These are phyloP conservation scores for Aspergillus sergii DNA, from an alignment of 2,329 filamentous ascomycete species.

Conservation along the genomic window DNA sequence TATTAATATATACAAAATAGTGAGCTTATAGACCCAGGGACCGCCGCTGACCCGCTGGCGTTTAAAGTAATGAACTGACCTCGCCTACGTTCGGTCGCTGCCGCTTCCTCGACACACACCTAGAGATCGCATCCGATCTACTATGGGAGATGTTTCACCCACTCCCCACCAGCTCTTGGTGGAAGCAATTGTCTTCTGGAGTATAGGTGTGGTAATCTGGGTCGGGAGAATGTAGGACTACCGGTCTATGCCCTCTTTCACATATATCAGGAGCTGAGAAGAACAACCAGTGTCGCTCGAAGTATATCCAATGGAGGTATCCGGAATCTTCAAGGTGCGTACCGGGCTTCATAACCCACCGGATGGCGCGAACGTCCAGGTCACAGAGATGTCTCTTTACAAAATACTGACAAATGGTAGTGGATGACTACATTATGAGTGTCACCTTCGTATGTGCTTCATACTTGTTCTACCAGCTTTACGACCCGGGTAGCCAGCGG, in stretches of 20 bases:
- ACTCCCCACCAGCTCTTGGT: slow-evolving; percentile 18
- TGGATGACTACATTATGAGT: slow-evolving; percentile 44
- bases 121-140: neutral
- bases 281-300: neutral
- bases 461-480: neutral
- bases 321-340: neutral
- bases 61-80: neutral
- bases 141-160: slow-evolving; percentile 24
- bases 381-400: neutral
- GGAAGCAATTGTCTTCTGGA: slow-evolving; percentile 32
- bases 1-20: too few species aligned
- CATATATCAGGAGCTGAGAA: neutral
- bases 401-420: slow-evolving; percentile 16
- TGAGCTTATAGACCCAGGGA: too few species aligned
- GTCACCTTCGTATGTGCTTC: slow-evolving; percentile 36
- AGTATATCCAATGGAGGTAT: neutral
- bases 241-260: neutral
- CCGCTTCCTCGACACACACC: neutral
- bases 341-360: too few species aligned
- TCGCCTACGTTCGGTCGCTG: neutral
- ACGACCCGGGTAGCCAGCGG: neutral
- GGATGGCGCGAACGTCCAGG: neutral
- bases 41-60: neutral
- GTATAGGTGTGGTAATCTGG: slow-evolving; percentile 18
- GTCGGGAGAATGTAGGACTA: neutral